These are phyloP conservation scores for Clonostachys sp. DNA, from an alignment of 2,329 filamentous ascomycete species.

Conservation along the genomic window DNA sequence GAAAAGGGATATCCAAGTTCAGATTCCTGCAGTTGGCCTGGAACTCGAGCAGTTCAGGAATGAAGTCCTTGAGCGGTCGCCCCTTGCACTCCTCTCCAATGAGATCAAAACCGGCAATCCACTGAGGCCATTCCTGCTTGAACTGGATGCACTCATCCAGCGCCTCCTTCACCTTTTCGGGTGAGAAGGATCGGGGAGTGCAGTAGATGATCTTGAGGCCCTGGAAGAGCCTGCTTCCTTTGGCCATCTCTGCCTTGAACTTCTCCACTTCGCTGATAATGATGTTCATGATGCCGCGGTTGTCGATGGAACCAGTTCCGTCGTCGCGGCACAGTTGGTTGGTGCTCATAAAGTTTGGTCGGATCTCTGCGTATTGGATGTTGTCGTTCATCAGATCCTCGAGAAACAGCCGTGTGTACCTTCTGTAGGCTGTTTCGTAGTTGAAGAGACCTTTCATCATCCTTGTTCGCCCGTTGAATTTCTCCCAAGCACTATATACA, in stretches of 20 bases:
- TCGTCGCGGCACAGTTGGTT: conserved; percentile 59
- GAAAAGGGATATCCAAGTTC: conserved; percentile 59
- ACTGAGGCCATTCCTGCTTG: conserved; percentile 48
- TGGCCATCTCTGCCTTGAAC: conserved; percentile 32
- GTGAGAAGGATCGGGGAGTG: conserved; percentile 57
- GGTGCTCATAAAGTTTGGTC: conserved; percentile 62
- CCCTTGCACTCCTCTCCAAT: conserved; percentile 64
- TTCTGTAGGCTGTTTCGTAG: conserved; percentile 57
- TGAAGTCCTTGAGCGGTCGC: conserved; percentile 50
- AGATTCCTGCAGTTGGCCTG: conserved; percentile 40
- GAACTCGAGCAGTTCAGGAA: conserved; percentile 52
- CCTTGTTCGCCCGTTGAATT: conserved; percentile 64
- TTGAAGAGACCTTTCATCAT: conserved; percentile 72
- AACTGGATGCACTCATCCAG: conserved; percentile 58
- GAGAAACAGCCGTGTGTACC: conserved; percentile 56
- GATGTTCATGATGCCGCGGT: conserved; percentile 55
- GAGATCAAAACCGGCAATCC: conserved; percentile 68
- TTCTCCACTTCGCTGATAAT: conserved; percentile 48
- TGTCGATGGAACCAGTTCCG: conserved; percentile 45
- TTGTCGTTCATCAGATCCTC: conserved; percentile 59
- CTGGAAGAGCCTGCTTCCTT: conserved; percentile 33
- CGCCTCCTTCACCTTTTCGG: conserved; percentile 39
- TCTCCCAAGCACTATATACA: conserved; percentile 43
- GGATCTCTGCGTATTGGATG: conserved; percentile 68
- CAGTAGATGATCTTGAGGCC: conserved; percentile 69